Evolutionary conservation across 192 early-diverging fungal genomes (phyloP), one percentile per base, ranked within the genome.

Genomic region (Funneliformis mosseae): DNA sequence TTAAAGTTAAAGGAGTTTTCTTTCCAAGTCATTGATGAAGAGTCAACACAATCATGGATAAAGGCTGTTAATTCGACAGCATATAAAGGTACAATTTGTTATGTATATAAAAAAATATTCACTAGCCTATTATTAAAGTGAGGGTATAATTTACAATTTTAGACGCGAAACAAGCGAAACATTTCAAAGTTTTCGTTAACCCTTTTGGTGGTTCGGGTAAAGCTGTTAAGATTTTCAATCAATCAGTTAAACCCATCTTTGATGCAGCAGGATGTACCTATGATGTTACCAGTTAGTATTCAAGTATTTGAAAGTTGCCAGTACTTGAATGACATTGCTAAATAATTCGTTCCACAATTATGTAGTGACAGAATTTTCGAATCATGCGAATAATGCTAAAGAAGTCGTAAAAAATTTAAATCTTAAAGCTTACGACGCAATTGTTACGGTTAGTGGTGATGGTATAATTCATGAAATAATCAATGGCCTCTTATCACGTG

Each of bases 381-480:
- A 55, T 55, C 85, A 86, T 63, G 79, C 82, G 8, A 83, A 87
- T 21, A 91, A 94, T 79, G 93, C 90, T 12, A 85, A 86, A 42
- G 88, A 93, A 68, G 90, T 93, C 66, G 89, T 89, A 16, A 86
- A 81, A 59, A 83, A 84, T 4, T 59, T 94, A 5, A 86, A 92
- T 70, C 84, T 90, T 43, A 61, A 83, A 0, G 41, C 78, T 18
- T 96, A 88, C 77, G 88, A 89, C 48, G 89, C 91, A 9, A 83
- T 93, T 41, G 84, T 92, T 1, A 87, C 90, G 33, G 85, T 95
- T 48, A 91, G 91, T 84, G 95, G 95, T 38, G 95, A 96, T 81
- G 95, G 95, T 21, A 88, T 95, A 10, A 87, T 94, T 41, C 93
- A 96, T 66, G 95, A 96, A 82, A 82, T 95, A 11, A 86, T 95